Conservation (phyloP, 2,329 filamentous ascomycete species). For the Pseudohalonectria lignicola region DNA sequence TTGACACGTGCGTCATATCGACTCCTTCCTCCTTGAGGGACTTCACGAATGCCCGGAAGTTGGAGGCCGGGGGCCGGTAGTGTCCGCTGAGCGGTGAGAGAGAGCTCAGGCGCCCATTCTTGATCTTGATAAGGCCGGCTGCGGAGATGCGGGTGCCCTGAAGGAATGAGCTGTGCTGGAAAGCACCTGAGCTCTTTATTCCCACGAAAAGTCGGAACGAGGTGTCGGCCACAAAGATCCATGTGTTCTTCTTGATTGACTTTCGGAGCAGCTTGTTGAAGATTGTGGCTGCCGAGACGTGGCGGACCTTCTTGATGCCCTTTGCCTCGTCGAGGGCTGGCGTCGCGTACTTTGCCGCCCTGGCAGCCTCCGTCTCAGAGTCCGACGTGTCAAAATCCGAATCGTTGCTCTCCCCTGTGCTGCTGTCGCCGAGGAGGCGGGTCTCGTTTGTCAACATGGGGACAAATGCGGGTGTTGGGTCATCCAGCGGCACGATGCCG, state of each 20-base stretch:
- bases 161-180: conserved; percentile 85
- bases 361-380: conserved; percentile 44
- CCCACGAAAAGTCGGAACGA: conserved; percentile 78
- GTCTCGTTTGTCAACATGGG: conserved; percentile 20
- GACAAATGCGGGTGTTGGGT: conserved; percentile 44
- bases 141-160: conserved; percentile 72
- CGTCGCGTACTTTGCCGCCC: conserved; percentile 54
- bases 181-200: conserved; percentile 79
- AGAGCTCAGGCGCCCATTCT: conserved; percentile 64
- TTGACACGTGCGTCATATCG: conserved; percentile 68
- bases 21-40: conserved; percentile 61
- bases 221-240: conserved; percentile 89
- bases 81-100: conserved; percentile 67
- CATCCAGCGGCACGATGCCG: conserved; percentile 55
- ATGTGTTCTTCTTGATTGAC: conserved; percentile 75
- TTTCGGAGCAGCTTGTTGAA: conserved; percentile 71
- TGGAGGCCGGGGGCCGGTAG: conserved; percentile 73
- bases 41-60: conserved; percentile 73
- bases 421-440: conserved; percentile 14
- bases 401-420: conserved; percentile 9
- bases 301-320: conserved; percentile 47
- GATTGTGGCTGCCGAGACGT: conserved; percentile 58
- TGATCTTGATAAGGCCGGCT: conserved; percentile 77
- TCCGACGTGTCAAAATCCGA: conserved; percentile 12
- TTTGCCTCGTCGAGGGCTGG: conserved; percentile 50